Base-by-base conservation (phyloP, 441 rosid genomes). In the Geranium incanum region DNA sequence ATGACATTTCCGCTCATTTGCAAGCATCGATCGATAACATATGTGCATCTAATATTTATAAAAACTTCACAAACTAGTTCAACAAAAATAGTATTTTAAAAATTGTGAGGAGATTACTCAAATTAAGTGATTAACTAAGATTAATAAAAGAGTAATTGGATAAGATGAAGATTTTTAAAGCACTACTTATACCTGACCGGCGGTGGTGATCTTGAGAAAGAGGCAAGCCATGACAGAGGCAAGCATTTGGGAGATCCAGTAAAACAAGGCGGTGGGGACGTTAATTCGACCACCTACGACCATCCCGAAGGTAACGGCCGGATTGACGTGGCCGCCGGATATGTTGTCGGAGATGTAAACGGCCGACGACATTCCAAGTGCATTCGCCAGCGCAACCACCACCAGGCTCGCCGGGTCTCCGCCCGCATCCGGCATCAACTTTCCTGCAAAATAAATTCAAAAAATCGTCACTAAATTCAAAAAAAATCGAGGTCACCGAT, bases 261-360 rank as follows among this genome's bases (percentile, higher is more conserved):
- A 95, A 37, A 92, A 87, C 36, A 92, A 37, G 74, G 97, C 96
- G 15, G 91, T 83, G 0, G 86, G 82, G 16, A 85, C 70, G n/a
- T 78, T 76, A 13, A 86, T 72, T 66, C 76, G 86, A 41, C 90
- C 99, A 8, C 93, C 88, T 37, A 95, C 83, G 3, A 91, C 99
- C 93, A 84, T 87, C 0, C 77, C 88, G 62, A 92, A 90, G 1
- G 99, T 95, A 71, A 95, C 97, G 1, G 97, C 97, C 1, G 99
- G 99, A 74, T 90, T 95, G 72, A 90, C 92, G 63, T 92, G 98
- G 0, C 97, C 96, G 0, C 95, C 95, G 0, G 96, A 95, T 9
- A 85, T 77, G 63, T 76, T 85, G 71, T 82, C 82, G 0, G 97
- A 85, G 19, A 89, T 81, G 68, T 81, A 88, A 37, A 95, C 82